phyloP scores from a whole-genome alignment of 2,329 filamentous ascomycete species.

The Alternaria gaisen region DNA sequence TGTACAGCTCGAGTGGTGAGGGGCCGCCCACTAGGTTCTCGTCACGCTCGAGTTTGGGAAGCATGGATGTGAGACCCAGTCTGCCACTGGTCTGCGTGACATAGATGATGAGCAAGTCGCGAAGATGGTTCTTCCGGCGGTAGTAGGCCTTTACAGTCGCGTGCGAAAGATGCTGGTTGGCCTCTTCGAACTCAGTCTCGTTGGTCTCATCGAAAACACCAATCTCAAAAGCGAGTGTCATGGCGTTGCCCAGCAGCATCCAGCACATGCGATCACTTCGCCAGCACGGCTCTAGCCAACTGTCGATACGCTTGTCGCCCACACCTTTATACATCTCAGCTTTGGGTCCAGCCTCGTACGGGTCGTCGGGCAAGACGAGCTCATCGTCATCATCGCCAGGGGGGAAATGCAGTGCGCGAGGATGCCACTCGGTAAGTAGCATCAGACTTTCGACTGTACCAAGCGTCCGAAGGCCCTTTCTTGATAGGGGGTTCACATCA shows the following conservation, averaged over 20 bases:
- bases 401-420: constrained; percentile 91
- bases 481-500: constrained; percentile 67
- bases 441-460: constrained; percentile 95
- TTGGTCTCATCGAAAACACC: constrained; percentile 94
- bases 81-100: constrained; percentile 92
- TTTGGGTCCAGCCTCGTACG: constrained; percentile 57
- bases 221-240: constrained; percentile 89
- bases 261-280: constrained; percentile 91
- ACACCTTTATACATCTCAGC: constrained; percentile 64
- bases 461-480: constrained; percentile 80
- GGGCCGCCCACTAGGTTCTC: constrained; percentile 35
- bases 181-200: constrained; percentile 65
- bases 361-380: constrained; percentile 73
- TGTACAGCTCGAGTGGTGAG: constrained; percentile 46
- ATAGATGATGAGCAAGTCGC: constrained; percentile 87
- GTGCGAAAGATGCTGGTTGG: constrained; percentile 50
- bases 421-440: constrained; percentile 97
- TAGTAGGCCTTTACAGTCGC: constrained; percentile 78
- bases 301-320: constrained; percentile 86
- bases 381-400: constrained; percentile 72
- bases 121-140: constrained; percentile 80
- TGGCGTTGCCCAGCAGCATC: constrained; percentile 93
- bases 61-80: constrained; percentile 92
- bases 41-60: constrained; percentile 63
- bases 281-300: constrained; percentile 97